These are phyloP conservation scores for Penicillium thymicola DNA, from an alignment of 2,329 filamentous ascomycete species.

Conservation along the genomic window DNA sequence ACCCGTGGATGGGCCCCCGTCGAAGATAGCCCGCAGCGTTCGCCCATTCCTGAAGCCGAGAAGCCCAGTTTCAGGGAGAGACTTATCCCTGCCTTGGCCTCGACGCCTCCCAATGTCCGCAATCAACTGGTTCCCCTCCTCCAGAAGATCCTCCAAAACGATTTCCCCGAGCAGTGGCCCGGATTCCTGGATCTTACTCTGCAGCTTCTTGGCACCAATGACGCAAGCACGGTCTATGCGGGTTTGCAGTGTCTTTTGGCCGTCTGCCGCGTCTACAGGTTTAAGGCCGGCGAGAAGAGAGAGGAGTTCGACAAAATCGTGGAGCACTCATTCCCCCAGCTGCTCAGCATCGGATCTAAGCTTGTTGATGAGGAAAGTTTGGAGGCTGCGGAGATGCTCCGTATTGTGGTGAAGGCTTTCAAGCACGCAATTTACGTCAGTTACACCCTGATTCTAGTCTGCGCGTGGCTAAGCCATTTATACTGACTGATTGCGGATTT, in stretches of 20 bases:
- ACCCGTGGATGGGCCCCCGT: slow-evolving; percentile 82
- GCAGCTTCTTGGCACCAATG: slow-evolving; percentile 81
- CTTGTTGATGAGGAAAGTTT: slow-evolving; percentile 86
- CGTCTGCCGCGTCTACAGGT: slow-evolving; percentile 92
- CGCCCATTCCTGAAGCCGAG: slow-evolving; percentile 80
- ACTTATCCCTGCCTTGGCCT: slow-evolving; percentile 82
- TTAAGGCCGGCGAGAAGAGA: slow-evolving; percentile 77
- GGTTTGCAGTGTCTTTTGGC: slow-evolving; percentile 91
- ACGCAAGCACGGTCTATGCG: slow-evolving; percentile 81
- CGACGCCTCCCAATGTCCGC: slow-evolving; percentile 75
- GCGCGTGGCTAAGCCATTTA: slow-evolving; percentile 15
- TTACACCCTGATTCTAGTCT: slow-evolving; percentile 18
- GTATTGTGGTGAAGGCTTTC: slow-evolving; percentile 91
- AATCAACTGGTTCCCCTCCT: slow-evolving; percentile 91
- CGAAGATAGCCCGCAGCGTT: slow-evolving; percentile 70
- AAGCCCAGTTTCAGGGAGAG: slow-evolving; percentile 83
- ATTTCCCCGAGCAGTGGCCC: slow-evolving; percentile 93
- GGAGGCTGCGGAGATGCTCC: slow-evolving; percentile 95
- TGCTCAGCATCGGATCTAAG: slow-evolving; percentile 82
- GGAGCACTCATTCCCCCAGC: slow-evolving; percentile 80
- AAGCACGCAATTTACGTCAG: slow-evolving; percentile 96
- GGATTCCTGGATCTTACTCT: slow-evolving; percentile 90
- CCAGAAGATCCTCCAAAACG: slow-evolving; percentile 91
- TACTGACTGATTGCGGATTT: slow-evolving; percentile 33
- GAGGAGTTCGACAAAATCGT: slow-evolving; percentile 93